Evolutionary conservation across 2,329 filamentous ascomycete species (phyloP).

Genomic region (Diaporthe sp.): DNA sequence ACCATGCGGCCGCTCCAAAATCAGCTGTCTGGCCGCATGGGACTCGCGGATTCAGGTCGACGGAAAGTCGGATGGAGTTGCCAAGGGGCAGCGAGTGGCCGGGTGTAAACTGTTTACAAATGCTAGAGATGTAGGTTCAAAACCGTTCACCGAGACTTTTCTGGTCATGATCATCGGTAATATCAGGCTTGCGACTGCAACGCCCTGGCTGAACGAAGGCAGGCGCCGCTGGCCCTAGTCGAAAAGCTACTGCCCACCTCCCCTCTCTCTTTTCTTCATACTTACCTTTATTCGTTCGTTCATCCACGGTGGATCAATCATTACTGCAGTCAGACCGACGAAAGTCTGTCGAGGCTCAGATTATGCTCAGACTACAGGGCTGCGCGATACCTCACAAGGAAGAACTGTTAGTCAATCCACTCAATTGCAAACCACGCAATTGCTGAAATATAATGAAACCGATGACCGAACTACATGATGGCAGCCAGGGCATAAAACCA

Average conservation of each 20-base stretch:
- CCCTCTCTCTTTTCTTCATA: too few relatives aligned
- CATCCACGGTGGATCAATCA: too few relatives aligned
- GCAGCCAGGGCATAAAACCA: background rate
- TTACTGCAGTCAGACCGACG: too few relatives aligned
- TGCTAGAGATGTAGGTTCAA: background rate
- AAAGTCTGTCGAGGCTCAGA: too few relatives aligned
- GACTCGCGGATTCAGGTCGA: background rate
- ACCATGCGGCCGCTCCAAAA: background rate
- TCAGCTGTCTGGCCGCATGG: background rate
- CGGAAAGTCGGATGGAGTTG: background rate
- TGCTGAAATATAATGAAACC: background rate
- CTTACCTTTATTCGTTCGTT: too few relatives aligned
- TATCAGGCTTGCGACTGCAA: too few relatives aligned
- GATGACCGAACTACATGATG: background rate
- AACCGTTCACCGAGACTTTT: background rate
- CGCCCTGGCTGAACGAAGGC: background rate
- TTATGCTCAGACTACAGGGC: too few relatives aligned
- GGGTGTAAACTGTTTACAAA: background rate
- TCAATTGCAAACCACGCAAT: background rate
- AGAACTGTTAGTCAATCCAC: too few relatives aligned
- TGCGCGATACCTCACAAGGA: too few relatives aligned
- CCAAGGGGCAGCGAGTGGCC: background rate
- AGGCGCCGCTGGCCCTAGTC: too few relatives aligned
- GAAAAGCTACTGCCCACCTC: background rate
- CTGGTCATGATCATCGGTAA: too few relatives aligned